Evolutionary conservation across 352 stramenopile genomes (phyloP), one percentile per base, ranked within the genome.

Genomic region (Phytopythium boreale): DNA sequence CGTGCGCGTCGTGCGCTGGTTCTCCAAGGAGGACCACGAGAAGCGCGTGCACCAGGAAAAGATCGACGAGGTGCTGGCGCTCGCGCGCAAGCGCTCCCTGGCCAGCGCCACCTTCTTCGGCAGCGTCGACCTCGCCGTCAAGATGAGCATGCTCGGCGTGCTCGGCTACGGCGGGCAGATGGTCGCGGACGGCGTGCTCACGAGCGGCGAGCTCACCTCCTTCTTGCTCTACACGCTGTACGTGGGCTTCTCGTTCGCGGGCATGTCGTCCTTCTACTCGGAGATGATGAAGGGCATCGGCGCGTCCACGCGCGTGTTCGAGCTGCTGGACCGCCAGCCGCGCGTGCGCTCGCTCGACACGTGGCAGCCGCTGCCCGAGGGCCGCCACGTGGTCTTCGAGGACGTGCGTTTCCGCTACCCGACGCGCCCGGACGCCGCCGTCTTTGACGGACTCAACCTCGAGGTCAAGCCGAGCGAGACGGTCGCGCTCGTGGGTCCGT

Each of bases 181-280:
- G 73, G 93, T 98, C 14, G 77, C 87, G 19, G 74, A 93, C 20
- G 87, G 80, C 1, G 62, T 89, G 46, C 76, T 98, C 51, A 96
- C 87, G 0, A 82, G 91, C 27, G 95, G 94, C n/a, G 83, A 94
- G 34, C 82, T 98, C 34, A 97, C 92, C 22, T 95, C 92, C 1
- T 98, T 98, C 76, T 69, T 98, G 61, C 83, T 97, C 62, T 98
- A 98, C 71, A 93, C 93, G 22, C 79, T 98, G 41, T 95, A 97
- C 51, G 93, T 98, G 20, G 92, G 90, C 9, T 87, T 89, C 60
- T 91, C 79, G 12, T 88, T 98, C 39, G 89, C 83, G n/a, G 84
- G 85, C 20, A 67, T 98, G 44, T 97, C 90, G 14, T 92, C 85
- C 9, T 97, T 97, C 31, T 98, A 98, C 71, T 88, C 90, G n/a